Base-by-base conservation (phyloP, 2,329 filamentous ascomycete genomes). In the Hymenoscyphus scutula region DNA sequence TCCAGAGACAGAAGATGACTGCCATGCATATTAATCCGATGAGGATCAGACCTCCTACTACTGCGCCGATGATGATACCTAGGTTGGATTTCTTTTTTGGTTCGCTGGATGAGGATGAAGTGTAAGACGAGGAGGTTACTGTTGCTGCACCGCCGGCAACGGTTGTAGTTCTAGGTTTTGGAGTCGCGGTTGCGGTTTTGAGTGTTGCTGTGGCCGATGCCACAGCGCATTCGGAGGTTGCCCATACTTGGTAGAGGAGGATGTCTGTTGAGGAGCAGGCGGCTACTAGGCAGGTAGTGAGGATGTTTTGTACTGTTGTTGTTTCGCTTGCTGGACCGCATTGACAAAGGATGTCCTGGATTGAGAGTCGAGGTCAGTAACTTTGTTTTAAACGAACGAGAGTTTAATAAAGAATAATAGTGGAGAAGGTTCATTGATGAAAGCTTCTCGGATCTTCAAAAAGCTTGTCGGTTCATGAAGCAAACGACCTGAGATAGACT, bases 321-420 rank as follows among this genome's bases (percentile, higher is more conserved):
- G 56, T 58, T 45, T 41, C 6, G 25, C 34, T 27, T 27, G 56
- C 56, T 34, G 56, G 56, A 7, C 56, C 56, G 56, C 56, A 58
- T 58, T 58, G 56, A 37, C 56, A 58, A 2, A 27, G 23, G 56
- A 41, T 58, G 10, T 58, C 56, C 41, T 48, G 41, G 11, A 10
- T 19, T 48, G n/a, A 23, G 11, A 23, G 23, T n/a, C 15, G 32
- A 34, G 10, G 13, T 48, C 11, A 48, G 41, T n/a, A n/a, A n/a
- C n/a, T n/a, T n/a, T n/a, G n/a, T n/a, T n/a, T n/a, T n/a, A n/a
- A n/a, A n/a, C n/a, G n/a, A n/a, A n/a, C n/a, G n/a, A n/a, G n/a
- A n/a, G n/a, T n/a, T n/a, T n/a, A n/a, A n/a, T n/a, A n/a, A n/a
- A n/a, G n/a, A n/a, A n/a, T n/a, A n/a, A n/a, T n/a, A n/a, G n/a